These are phyloP conservation scores for Vaccinium macrocarpon DNA, from an alignment of 148 eudicot species.

Conservation along the genomic window DNA sequence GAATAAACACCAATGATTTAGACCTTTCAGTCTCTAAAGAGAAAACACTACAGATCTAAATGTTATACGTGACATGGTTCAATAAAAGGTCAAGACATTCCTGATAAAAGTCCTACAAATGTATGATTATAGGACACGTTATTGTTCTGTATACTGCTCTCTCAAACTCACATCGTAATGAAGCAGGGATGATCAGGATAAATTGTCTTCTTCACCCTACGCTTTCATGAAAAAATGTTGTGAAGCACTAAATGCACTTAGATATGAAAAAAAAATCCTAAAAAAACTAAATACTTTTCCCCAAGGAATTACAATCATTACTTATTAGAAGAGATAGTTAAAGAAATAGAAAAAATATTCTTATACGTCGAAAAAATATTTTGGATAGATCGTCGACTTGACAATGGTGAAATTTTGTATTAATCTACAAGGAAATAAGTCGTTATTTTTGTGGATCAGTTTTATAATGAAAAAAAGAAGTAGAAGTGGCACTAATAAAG, in stretches of 20 bases:
- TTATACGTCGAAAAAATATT: too few species aligned
- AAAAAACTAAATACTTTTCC: background rate
- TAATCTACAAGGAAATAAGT: too few species aligned
- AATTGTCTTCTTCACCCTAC: background rate
- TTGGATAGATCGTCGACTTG: too few species aligned
- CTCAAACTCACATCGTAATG: background rate
- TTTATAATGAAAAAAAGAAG: too few species aligned
- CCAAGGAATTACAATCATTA: background rate
- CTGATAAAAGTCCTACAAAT: background rate
- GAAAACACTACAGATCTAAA: background rate
- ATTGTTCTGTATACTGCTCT: background rate
- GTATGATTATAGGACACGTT: background rate
- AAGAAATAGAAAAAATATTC: too few species aligned
- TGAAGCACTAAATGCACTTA: background rate
- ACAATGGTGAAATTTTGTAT: too few species aligned
- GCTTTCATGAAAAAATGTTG: too few species aligned
- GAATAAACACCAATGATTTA: slow-evolving; percentile 21
- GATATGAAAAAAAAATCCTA: background rate
- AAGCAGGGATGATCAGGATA: background rate
- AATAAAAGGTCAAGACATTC: background rate
- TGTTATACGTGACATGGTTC: background rate
- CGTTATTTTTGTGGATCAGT: too few species aligned
- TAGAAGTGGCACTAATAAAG: too few species aligned
- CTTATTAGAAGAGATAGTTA: too few species aligned
- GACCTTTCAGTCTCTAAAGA: slow-evolving; percentile 4